A percentile compares a stretch with the other conserved stretches of the same genome.
These are phyloP conservation scores for Oryza rufipogon DNA, from an alignment of 176 grass and related monocot genomes.

Conservation along the genomic window DNA sequence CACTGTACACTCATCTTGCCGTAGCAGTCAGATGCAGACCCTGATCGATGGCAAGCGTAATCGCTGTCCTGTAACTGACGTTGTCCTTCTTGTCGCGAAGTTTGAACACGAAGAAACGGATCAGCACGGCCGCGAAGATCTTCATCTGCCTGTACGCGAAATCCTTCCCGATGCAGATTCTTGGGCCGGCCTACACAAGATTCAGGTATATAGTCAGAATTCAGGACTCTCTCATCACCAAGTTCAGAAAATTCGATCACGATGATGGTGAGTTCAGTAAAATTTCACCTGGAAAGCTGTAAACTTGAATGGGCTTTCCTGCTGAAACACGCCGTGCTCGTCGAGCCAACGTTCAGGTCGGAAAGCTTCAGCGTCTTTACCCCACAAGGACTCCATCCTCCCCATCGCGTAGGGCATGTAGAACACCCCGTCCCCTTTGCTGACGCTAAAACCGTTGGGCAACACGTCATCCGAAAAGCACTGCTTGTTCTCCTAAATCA, in stretches of 20 bases:
- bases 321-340: slow-evolving; percentile 40
- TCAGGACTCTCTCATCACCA: neutral
- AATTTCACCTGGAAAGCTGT: slow-evolving; percentile 61
- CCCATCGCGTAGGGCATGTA: slow-evolving; percentile 78
- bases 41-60: slow-evolving; percentile 48
- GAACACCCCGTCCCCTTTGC: slow-evolving; percentile 61
- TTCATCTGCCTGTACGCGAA: slow-evolving; percentile 83
- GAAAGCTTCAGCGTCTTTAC: slow-evolving; percentile 54
- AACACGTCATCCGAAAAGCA: slow-evolving; percentile 65
- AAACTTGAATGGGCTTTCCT: slow-evolving; percentile 70
- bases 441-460: slow-evolving; percentile 54
- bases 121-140: slow-evolving; percentile 54
- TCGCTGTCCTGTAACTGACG: slow-evolving; percentile 42
- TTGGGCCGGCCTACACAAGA: slow-evolving; percentile 54
- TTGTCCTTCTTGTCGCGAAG: slow-evolving; percentile 34
- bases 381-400: slow-evolving; percentile 71
- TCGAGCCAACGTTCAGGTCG: slow-evolving; percentile 73
- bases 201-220: neutral
- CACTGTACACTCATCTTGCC: slow-evolving; percentile 12
- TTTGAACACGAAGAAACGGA: slow-evolving; percentile 50
- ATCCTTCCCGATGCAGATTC: slow-evolving; percentile 70
- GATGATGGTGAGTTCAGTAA: neutral
- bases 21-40: slow-evolving; percentile 53
- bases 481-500: slow-evolving; percentile 58
- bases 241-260: neutral